Evolutionary conservation across 2,329 filamentous ascomycete genomes (phyloP), one percentile per base, ranked within the genome.

Genomic region (Didymella lethalis): DNA sequence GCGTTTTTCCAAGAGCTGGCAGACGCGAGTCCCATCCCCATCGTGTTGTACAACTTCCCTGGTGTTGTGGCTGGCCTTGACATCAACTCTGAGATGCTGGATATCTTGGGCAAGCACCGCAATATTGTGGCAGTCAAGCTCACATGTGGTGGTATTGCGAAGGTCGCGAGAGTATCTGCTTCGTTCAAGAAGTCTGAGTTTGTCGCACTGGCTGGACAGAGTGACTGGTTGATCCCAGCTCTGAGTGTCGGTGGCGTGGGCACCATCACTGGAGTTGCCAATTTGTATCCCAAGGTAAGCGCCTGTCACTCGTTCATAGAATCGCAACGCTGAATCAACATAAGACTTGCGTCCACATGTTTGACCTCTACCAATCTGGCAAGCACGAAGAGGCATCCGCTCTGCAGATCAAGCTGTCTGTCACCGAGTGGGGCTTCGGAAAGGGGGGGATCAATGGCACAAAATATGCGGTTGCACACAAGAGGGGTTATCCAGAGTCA

Each of bases 211-310:
- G 76, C 78, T 31, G 79, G 79, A 4, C 79, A 81, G 70, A 76
- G 78, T 65, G 76, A 80, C 63, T 80, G 78, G 76, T 59, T 81
- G 25, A 78, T 90, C 48, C 86, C 85, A 2, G 86, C 84, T 0
- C 73, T 90, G 32, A 81, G 82, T 1, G 83, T 84, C 7, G 87
- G 87, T 16, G 84, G 83, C 29, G 81, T 83, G 2, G 87, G 88
- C 10, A 85, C 83, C 63, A 85, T 90, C 48, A 85, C 86, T 0
- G 87, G 85, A 3, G 84, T 89, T 61, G 87, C 82, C 26, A 89
- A 90, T 63, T 77, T 89, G 2, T 87, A 85, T 65, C 86, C 86
- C 8, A 82, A 81, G 68, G 75, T 70, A 71, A 48, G 62, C 7
- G 43, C 1, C 3, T 48, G 14, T 14, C 16, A 16, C 3, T 23